Percentiles rank a stretch among this genome's conserved stretches.
These are phyloP conservation scores for Skeletonema tropicum DNA, from an alignment of 108 stramenopile species.

Conservation along the genomic window DNA sequence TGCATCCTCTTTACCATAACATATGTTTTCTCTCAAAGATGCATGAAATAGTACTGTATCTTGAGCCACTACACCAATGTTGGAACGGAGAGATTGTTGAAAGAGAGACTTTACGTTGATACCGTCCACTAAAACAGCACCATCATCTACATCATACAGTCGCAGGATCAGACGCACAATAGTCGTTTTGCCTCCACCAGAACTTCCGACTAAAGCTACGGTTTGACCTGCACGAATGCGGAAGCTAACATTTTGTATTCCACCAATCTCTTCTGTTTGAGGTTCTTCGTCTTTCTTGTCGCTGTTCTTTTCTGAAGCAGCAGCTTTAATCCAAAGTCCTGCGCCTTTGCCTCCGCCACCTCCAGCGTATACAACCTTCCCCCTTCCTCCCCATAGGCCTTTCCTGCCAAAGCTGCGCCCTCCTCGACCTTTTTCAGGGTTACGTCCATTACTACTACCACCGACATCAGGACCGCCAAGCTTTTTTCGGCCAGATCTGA, in stretches of 20 bases:
- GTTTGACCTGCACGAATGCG: conserved; percentile 45
- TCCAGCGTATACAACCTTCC: conserved; percentile 21
- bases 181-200: conserved; percentile 77
- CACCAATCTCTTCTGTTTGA: conserved; percentile 28
- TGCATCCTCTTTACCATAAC: conserved; percentile 60
- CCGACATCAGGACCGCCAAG: conserved; percentile 32
- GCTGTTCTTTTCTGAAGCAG: neutral
- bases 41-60: conserved; percentile 83
- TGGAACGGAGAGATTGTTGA: conserved; percentile 53
- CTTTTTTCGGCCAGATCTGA: conserved; percentile 21
- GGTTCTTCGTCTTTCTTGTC: conserved; percentile 4
- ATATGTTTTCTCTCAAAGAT: conserved; percentile 69
- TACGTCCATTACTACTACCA: neutral
- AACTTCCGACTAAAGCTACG: conserved; percentile 37
- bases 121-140: conserved; percentile 65
- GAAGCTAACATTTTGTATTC: conserved; percentile 36
- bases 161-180: conserved; percentile 65
- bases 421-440: conserved; percentile 15
- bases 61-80: conserved; percentile 81
- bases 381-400: conserved; percentile 38
- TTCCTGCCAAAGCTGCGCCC: conserved; percentile 17
- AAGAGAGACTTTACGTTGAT: conserved; percentile 57
- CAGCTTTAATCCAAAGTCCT: conserved; percentile 23
- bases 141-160: conserved; percentile 60
- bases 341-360: conserved; percentile 19